phyloP scores from a whole-genome alignment of 257 asterid genomes.

The Penstemon eatonii region DNA sequence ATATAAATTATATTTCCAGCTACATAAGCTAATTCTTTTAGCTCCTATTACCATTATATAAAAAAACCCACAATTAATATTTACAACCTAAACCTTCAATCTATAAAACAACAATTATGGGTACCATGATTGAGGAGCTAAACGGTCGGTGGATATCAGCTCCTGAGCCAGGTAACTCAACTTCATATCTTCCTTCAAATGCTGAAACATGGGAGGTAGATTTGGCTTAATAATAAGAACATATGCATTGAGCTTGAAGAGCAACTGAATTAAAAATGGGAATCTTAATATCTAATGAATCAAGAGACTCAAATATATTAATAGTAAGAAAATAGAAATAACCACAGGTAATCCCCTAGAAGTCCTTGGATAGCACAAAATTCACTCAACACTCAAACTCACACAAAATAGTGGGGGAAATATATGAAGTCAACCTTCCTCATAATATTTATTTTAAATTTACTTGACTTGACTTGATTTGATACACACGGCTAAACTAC shows the following conservation, averaged over 20 bases:
- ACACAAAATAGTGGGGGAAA: too few relatives aligned
- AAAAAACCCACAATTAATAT: slow-evolving; percentile 20
- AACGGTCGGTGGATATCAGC: slow-evolving; percentile 90
- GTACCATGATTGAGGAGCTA: slow-evolving; percentile 98
- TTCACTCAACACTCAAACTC: too few relatives aligned
- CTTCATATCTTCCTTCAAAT: slow-evolving; percentile 98
- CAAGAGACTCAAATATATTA: background rate
- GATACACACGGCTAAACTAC: too few relatives aligned
- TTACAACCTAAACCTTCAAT: slow-evolving; percentile 1
- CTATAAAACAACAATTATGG: slow-evolving; percentile 7
- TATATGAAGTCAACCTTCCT: too few relatives aligned
- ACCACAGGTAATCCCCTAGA: background rate
- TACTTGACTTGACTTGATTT: too few relatives aligned
- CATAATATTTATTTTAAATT: too few relatives aligned
- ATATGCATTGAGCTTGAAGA: slow-evolving; percentile 21
- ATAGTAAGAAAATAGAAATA: background rate
- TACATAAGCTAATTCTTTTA: background rate
- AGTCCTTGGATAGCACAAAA: background rate
- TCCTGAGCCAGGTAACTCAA: slow-evolving; percentile 97
- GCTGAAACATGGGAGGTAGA: slow-evolving; percentile 49
- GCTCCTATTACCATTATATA: background rate
- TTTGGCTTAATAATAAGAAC: slow-evolving; percentile 26
- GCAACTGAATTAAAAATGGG: slow-evolving; percentile 24
- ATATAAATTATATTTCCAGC: background rate
- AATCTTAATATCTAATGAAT: slow-evolving; percentile 2